Percentiles rank a stretch among this genome's conserved stretches.
phyloP scores from a whole-genome alignment of 108 stramenopile genomes.

The Nannochloropsis gaditana region DNA sequence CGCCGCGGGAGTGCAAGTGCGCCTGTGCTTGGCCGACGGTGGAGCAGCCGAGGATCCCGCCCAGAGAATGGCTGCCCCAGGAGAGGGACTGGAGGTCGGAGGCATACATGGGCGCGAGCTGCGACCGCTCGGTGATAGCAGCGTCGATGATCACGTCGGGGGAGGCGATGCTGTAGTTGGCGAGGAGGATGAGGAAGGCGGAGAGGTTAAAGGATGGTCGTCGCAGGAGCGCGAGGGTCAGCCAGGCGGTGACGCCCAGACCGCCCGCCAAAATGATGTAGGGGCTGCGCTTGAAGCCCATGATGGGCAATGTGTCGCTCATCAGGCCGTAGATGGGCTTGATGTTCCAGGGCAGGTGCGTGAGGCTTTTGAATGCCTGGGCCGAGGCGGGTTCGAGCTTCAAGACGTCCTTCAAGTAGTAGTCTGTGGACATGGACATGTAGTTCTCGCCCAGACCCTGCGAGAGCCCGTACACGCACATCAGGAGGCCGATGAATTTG shows the following conservation, averaged over 20 bases:
- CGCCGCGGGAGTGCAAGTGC: not conserved
- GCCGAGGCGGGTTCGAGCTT: constrained; percentile 11
- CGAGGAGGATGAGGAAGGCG: not conserved
- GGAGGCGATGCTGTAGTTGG: not conserved
- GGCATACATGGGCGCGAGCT: constrained; percentile 12
- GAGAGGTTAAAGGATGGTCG: not conserved
- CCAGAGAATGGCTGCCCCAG: not conserved
- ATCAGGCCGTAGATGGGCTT: constrained; percentile 25
- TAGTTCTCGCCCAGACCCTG: not conserved
- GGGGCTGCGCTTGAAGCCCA: not conserved
- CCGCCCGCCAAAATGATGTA: constrained; percentile 18
- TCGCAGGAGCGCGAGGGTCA: not conserved
- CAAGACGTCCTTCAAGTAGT: constrained; percentile 21
- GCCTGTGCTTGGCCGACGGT: not conserved
- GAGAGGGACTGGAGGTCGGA: constrained; percentile 22
- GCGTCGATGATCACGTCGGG: constrained; percentile 23
- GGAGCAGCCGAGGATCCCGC: not conserved
- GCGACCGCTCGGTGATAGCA: not conserved
- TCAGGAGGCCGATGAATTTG: not conserved
- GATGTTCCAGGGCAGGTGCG: constrained; percentile 18
- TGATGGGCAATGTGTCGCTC: constrained; percentile 22
- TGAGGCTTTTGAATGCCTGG: not conserved
- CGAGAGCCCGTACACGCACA: constrained; percentile 4
- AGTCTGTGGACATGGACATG: constrained; percentile 17
- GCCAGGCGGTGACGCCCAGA: not conserved